Percentiles rank a stretch among this genome's conserved stretches.
Conservation (phyloP, 2,329 filamentous ascomycete genomes). For the Aspergillus cejpii region DNA sequence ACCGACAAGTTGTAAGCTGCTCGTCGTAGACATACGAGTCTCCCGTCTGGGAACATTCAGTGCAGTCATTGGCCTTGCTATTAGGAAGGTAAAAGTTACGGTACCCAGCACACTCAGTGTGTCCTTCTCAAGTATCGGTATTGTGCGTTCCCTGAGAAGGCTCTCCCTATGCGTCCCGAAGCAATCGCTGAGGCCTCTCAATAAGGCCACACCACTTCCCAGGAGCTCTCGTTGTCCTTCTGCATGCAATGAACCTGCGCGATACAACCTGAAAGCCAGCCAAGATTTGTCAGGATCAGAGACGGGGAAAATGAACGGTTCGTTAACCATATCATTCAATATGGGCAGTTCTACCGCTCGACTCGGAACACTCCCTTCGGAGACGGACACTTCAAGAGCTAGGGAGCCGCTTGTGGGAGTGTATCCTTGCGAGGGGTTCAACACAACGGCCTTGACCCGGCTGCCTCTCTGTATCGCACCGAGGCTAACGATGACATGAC, state of each 20-base stretch:
- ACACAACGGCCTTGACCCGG: constrained; percentile 2
- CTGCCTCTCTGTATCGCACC: constrained; percentile 7
- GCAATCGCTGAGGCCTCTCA: constrained; percentile 18
- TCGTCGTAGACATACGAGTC: background rate
- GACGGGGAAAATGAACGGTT: constrained; percentile 8
- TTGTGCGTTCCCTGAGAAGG: constrained; percentile 28
- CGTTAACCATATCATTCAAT: constrained; percentile 8
- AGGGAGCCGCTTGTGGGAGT: background rate
- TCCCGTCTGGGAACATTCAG: background rate
- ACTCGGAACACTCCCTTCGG: background rate
- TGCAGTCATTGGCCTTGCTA: constrained; percentile 11
- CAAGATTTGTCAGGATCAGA: constrained; percentile 2
- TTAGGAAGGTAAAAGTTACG: constrained; percentile 32
- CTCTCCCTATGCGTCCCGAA: constrained; percentile 28
- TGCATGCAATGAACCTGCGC: background rate
- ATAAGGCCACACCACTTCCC: constrained; percentile 14
- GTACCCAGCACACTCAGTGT: constrained; percentile 27
- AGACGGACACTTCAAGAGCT: constrained; percentile 6
- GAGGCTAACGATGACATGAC: constrained; percentile 8
- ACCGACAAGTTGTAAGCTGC: constrained; percentile 23
- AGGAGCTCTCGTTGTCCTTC: background rate
- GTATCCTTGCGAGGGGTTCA: background rate
- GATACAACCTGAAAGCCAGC: constrained; percentile 6
- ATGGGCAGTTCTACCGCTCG: constrained; percentile 4
- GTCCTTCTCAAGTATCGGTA: constrained; percentile 29